A percentile compares a stretch with the other conserved stretches of the same genome.
Conservation (phyloP, 1,284 basidiomycete species). For the Golubevia pallescens region DNA sequence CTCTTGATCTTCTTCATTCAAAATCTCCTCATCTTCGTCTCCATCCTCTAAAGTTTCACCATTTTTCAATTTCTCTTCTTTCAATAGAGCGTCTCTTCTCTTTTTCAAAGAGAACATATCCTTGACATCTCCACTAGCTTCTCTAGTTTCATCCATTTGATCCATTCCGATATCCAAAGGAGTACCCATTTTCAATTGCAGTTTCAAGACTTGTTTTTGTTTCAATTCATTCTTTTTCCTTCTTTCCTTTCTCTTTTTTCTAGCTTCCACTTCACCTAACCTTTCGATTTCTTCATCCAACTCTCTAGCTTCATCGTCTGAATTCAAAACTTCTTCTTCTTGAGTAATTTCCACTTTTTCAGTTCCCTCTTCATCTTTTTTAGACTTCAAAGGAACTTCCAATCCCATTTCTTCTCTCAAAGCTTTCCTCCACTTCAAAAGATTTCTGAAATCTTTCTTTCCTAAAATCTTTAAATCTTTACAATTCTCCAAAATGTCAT, state of each 20-base stretch:
- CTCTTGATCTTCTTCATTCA: too few relatives aligned
- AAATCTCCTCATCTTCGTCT: too few relatives aligned
- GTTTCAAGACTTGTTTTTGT: slow-evolving; percentile 84
- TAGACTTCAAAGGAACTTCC: slow-evolving; percentile 21
- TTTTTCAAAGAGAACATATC: slow-evolving; percentile 78
- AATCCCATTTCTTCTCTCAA: slow-evolving; percentile 75
- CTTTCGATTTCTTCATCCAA: slow-evolving; percentile 71
- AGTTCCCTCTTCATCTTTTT: slow-evolving; percentile 24
- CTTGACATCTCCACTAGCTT: slow-evolving; percentile 73
- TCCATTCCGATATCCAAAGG: slow-evolving; percentile 94
- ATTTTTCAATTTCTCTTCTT: too few relatives aligned
- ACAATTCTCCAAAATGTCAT: slow-evolving; percentile 81
- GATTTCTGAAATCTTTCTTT: slow-evolving; percentile 91
- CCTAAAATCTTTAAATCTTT: slow-evolving; percentile 95
- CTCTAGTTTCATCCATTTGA: slow-evolving; percentile 39
- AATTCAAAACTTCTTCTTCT: slow-evolving; percentile 72
- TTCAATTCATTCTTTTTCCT: slow-evolving; percentile 88
- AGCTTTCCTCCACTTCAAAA: slow-evolving; percentile 80
- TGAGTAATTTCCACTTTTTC: slow-evolving; percentile 30
- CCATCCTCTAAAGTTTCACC: too few relatives aligned
- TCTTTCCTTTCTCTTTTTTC: slow-evolving; percentile 78
- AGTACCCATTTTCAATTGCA: slow-evolving; percentile 97
- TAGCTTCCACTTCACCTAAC: slow-evolving; percentile 74
- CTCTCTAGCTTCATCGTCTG: slow-evolving; percentile 77
- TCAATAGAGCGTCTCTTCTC: slow-evolving; percentile 60